Evolutionary conservation across 2,329 filamentous ascomycete species (phyloP).

Genomic region (Xylariaceae sp.): DNA sequence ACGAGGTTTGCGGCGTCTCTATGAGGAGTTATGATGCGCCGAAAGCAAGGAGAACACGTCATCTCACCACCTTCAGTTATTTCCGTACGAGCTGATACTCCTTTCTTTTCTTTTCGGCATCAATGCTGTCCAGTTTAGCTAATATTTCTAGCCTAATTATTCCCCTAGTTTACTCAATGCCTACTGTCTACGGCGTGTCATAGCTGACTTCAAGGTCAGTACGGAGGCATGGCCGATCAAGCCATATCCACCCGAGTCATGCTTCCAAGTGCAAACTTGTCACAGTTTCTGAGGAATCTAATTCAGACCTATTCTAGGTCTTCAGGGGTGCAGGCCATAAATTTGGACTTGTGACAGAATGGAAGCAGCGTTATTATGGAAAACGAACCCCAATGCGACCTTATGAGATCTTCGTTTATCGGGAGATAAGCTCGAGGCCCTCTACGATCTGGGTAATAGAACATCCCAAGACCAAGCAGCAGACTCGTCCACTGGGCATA

Average conservation of each 20-base stretch:
- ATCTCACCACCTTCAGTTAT: no score
- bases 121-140: no score
- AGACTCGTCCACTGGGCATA: conserved; percentile 27
- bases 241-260: conserved; percentile 27
- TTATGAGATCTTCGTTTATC: conserved; percentile 32
- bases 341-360: conserved; percentile 31
- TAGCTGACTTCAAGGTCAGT: conserved; percentile 34
- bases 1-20: no score
- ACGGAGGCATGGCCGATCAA: conserved; percentile 30
- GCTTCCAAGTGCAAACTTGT: conserved; percentile 25
- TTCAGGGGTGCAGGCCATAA: conserved; percentile 32
- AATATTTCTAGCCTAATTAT: no score
- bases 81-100: no score
- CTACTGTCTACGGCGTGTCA: no score
- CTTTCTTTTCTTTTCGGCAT: no score
- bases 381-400: conserved; percentile 13
- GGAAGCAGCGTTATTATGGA: conserved; percentile 25
- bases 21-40: no score
- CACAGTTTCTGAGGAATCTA: conserved; percentile 27
- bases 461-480: conserved; percentile 24
- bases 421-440: conserved; percentile 27
- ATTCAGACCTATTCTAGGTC: conserved; percentile 40
- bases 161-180: no score
- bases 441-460: conserved; percentile 22
- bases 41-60: no score